phyloP scores from a whole-genome alignment of 1,284 basidiomycete species.

The Clitocybe nebularis region DNA sequence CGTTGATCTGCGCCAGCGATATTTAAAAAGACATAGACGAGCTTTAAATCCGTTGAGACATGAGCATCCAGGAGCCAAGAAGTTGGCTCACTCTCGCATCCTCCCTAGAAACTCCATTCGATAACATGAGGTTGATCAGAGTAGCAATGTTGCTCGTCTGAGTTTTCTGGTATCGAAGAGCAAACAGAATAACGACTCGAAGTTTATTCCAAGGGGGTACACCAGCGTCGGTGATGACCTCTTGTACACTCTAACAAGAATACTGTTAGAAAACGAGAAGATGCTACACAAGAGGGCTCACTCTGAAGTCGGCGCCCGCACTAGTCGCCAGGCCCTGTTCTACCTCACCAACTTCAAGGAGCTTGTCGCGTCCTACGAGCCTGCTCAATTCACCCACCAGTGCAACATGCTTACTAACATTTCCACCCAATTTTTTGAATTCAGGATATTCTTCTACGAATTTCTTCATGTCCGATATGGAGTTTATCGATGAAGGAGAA shows the following conservation, averaged over 20 bases:
- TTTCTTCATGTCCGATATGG: slow-evolving; percentile 94
- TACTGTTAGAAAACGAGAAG: background rate
- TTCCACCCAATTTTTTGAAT: slow-evolving; percentile 93
- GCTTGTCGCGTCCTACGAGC: slow-evolving; percentile 80
- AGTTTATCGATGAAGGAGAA: slow-evolving; percentile 84
- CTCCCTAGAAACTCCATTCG: slow-evolving; percentile 79
- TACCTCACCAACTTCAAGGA: slow-evolving; percentile 90
- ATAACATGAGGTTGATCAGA: slow-evolving; percentile 79
- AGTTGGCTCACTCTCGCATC: slow-evolving; percentile 67
- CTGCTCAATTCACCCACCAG: slow-evolving; percentile 94
- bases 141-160: slow-evolving; percentile 80
- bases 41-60: slow-evolving; percentile 35
- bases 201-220: slow-evolving; percentile 84
- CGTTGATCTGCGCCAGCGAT: slow-evolving; percentile 94
- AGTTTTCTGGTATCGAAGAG: slow-evolving; percentile 93
- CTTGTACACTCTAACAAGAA: slow-evolving; percentile 75
- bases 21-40: slow-evolving; percentile 93
- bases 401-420: slow-evolving; percentile 98
- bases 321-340: slow-evolving; percentile 96
- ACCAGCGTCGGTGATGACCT: slow-evolving; percentile 62
- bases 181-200: slow-evolving; percentile 91
- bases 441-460: slow-evolving; percentile 99
- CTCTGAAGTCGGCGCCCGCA: slow-evolving; percentile 86
- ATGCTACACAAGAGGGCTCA: slow-evolving; percentile 27
- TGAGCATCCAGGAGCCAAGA: background rate